Evolutionary conservation across 176 grass and related monocot species (phyloP), one percentile per base, ranked within the genome.

Genomic region (Oryza glumipatula): DNA sequence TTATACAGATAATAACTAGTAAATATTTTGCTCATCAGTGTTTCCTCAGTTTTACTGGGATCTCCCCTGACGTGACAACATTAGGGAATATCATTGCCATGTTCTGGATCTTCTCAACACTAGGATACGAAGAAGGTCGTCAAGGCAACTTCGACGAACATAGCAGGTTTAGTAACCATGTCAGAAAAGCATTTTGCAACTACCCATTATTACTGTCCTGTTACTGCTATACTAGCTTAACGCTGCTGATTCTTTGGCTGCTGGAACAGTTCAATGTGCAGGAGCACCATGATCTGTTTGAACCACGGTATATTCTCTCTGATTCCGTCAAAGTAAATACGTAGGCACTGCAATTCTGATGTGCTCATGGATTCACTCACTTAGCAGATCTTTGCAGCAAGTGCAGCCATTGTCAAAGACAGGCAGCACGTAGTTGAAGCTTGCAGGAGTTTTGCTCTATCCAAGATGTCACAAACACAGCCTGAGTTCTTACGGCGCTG

Each of bases 21-120:
- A 67, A 76, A 33, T 19, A 82, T 47, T 52, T 39, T 86, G 39
- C 5, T 88, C 44, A 94, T 52, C 47, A 28, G 82, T 85, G 65
- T 49, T 73, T 80, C 14, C 39, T 73, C 48, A 32, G 30, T 32
- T 32, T 32, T 32, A 32, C 17, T 79, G 73, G 63, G 22, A 84
- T 87, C 44, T 79, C 54, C 47, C 76, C 89, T 61, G 89, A 89
- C 85, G 38, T 94, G 70, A 86, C 83, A 33, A 91, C 86, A 65
- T 71, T 88, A 58, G 80, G 80, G 0, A 91, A 89, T 73, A 84
- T 91, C 63, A 91, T 91, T 86, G 92, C 89, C 84, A 89, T 86
- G 92, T 91, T 89, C 67, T 65, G 86, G 32, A 74, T 91, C 74
- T 87, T 94, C 36, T 70, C 86, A 35, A 84, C 82, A 16, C 49